Evolutionary conservation across 2,329 filamentous ascomycete genomes (phyloP).

Genomic region (Mollisia scopiformis): DNA sequence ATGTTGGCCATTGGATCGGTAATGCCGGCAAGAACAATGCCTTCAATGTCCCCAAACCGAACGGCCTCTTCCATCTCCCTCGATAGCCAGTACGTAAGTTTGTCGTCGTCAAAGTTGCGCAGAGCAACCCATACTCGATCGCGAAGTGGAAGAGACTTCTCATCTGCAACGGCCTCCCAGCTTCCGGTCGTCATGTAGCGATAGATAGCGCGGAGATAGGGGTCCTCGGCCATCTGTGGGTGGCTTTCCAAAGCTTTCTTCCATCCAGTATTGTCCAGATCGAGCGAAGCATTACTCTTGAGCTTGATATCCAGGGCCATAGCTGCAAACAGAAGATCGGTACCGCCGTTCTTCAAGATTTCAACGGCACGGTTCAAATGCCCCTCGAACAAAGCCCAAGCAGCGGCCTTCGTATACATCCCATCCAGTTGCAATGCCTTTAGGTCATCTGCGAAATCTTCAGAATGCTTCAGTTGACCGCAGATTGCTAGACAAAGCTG

Average conservation of each 20-base stretch:
- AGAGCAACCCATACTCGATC: constrained; percentile 78
- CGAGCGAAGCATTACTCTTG: constrained; percentile 47
- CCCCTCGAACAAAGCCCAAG: constrained; percentile 75
- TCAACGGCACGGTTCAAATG: constrained; percentile 69
- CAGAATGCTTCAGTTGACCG: constrained; percentile 65
- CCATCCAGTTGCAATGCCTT: constrained; percentile 48
- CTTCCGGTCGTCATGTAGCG: constrained; percentile 76
- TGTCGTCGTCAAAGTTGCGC: constrained; percentile 63
- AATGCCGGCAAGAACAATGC: constrained; percentile 77
- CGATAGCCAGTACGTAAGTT: constrained; percentile 69
- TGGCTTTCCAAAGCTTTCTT: constrained; percentile 31
- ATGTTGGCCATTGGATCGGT: constrained; percentile 74
- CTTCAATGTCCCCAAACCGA: constrained; percentile 72
- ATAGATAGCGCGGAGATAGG: constrained; percentile 79
- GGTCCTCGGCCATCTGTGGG: constrained; percentile 62
- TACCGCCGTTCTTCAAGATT: constrained; percentile 69
- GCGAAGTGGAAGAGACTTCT: constrained; percentile 71
- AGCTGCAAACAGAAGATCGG: constrained; percentile 70
- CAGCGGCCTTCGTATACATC: constrained; percentile 74
- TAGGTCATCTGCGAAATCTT: constrained; percentile 48
- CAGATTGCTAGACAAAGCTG: constrained; percentile 78
- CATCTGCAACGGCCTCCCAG: constrained; percentile 75
- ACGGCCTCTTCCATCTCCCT: constrained; percentile 65
- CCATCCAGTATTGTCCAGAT: constrained; percentile 33
- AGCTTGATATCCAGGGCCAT: constrained; percentile 67